Evolutionary conservation across 805 yeast species (phyloP).

Genomic region (Dipodascus albidus): DNA sequence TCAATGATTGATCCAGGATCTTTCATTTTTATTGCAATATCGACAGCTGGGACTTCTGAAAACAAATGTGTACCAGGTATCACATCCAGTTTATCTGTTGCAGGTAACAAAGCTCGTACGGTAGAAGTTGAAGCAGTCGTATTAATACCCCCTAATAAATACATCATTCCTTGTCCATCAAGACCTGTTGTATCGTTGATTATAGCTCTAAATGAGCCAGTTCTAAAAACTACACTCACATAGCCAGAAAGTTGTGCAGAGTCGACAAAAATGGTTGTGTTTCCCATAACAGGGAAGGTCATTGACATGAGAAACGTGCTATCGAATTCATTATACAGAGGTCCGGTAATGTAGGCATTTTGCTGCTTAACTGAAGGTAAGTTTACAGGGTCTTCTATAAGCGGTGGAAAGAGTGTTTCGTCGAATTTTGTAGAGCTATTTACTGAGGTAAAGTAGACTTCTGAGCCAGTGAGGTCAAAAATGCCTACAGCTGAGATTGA

Average conservation of each 20-base stretch:
- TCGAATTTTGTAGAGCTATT: not conserved
- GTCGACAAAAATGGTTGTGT: constrained; percentile 55
- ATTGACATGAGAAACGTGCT: constrained; percentile 52
- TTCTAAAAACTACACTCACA: constrained; percentile 45
- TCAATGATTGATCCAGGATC: constrained; percentile 35
- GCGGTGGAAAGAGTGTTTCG: constrained; percentile 16
- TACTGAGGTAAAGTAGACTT: constrained; percentile 30
- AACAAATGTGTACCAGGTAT: not conserved
- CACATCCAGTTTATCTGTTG: constrained; percentile 22
- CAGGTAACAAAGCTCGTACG: constrained; percentile 14
- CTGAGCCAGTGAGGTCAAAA: constrained; percentile 47
- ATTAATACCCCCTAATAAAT: constrained; percentile 12
- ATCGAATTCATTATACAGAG: constrained; percentile 35
- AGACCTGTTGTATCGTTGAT: constrained; percentile 33
- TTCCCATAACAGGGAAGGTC: constrained; percentile 65
- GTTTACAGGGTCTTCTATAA: constrained; percentile 2
- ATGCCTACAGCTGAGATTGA: constrained; percentile 51
- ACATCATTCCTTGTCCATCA: constrained; percentile 19
- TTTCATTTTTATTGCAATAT: not conserved
- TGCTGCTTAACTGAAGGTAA: constrained; percentile 12
- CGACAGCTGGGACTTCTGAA: not conserved
- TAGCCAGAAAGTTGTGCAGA: constrained; percentile 58
- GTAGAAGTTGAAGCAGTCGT: constrained; percentile 10
- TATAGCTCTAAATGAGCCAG: constrained; percentile 32
- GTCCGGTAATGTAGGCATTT: constrained; percentile 54